Percentiles rank a stretch among this genome's conserved stretches.
Conservation (phyloP, 352 stramenopile species). For the Globisporangium abappressorium region DNA sequence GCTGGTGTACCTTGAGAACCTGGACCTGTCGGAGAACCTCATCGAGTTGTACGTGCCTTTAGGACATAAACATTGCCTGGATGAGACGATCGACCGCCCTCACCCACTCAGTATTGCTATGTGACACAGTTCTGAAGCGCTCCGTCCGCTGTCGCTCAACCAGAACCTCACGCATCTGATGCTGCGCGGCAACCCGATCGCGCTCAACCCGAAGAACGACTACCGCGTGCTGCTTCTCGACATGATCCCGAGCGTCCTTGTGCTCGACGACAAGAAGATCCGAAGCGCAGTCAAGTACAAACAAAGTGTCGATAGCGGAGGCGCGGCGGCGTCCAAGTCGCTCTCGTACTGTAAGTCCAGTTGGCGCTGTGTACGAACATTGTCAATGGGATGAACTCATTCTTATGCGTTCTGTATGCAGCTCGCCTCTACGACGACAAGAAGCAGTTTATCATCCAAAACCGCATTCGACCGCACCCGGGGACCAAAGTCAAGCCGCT, state of each 20-base stretch:
- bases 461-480: conserved; percentile 35
- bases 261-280: conserved; percentile 79
- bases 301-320: conserved; percentile 19
- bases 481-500: conserved; percentile 37
- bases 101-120: no score
- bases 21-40: conserved; percentile 75
- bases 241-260: conserved; percentile 68
- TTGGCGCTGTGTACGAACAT: neutral
- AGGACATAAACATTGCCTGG: neutral
- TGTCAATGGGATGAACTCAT: neutral
- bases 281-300: conserved; percentile 45
- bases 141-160: conserved; percentile 65
- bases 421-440: conserved; percentile 79
- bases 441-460: conserved; percentile 71
- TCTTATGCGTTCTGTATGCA: conserved; percentile 13
- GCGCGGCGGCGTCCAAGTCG: conserved; percentile 36
- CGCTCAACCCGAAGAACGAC: conserved; percentile 42
- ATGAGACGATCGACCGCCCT: neutral
- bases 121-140: conserved; percentile 43
- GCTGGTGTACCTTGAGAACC: conserved; percentile 49
- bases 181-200: conserved; percentile 66
- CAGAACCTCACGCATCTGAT: conserved; percentile 64
- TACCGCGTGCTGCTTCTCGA: conserved; percentile 68
- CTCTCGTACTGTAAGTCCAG: conserved; percentile 66
- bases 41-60: conserved; percentile 57